Base-by-base conservation (phyloP, 2,329 filamentous ascomycete species). In the Byssoonygena ceratinophila region DNA sequence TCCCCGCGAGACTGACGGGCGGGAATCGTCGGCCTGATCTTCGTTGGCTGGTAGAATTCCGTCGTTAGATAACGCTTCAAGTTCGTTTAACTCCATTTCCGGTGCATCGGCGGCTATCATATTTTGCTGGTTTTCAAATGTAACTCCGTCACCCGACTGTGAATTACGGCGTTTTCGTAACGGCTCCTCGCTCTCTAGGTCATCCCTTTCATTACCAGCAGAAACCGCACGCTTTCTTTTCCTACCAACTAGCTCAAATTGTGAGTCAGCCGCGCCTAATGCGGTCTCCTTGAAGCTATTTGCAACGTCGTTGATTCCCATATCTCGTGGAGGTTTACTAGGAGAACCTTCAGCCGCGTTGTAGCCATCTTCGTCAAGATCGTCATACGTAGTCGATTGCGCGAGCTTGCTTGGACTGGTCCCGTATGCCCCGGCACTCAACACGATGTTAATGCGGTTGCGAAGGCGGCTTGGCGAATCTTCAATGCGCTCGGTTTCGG, bases 401-500 rank as follows among this genome's bases (percentile, higher is more conserved):
- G 81, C 81, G 55, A 89, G 77, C 72, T 89, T 91, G 74, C 84
- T 90, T 2, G 86, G 85, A 51, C 83, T 88, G 59, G 78, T 79
- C 60, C 85, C 81, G 58, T 80, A 79, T 74, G 72, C 76, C 54
- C 76, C 74, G 52, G 76, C 75, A 63, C 76, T 79, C 57, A 83
- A 68, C 40, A 82, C 74, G 8, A 84, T 78, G 60, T 83, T 78
- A 61, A 77, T 76, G 60, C 80, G 76, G 44, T 62, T 63, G 59
- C 81, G 76, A 63, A 77, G 71, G 62, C 76, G 85, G 57, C 81
- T 80, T 16, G 90, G 89, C n/a, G 88, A 94, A 63, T 86, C 83
- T 64, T 92, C 92, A 55, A 98, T 77, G 54, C 92, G 83, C 71
- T 96, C 90, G 1, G 91, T 97, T 71, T 96, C 91, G 31, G 91